Percentiles rank a stretch among this genome's conserved stretches.
These are phyloP conservation scores for Astrocystis sublimbata DNA, from an alignment of 495 filamentous ascomycete species.

Conservation along the genomic window DNA sequence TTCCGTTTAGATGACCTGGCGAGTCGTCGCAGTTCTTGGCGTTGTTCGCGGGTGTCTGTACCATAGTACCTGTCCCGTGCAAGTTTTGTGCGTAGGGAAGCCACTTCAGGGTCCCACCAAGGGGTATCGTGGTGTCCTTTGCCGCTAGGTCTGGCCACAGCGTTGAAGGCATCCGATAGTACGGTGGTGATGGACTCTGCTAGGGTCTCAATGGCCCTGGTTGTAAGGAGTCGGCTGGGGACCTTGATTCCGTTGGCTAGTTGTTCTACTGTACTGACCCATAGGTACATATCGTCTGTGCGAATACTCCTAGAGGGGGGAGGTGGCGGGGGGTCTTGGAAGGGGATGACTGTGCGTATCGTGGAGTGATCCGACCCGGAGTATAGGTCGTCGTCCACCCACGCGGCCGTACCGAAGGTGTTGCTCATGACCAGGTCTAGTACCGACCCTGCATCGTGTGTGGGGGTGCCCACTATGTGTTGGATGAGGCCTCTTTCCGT, in stretches of 20 bases:
- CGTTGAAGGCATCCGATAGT: neutral
- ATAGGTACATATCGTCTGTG: neutral
- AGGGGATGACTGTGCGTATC: neutral
- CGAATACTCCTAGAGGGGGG: neutral
- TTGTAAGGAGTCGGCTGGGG: neutral
- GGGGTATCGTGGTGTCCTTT: neutral
- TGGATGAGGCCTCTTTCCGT: neutral
- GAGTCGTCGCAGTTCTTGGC: neutral
- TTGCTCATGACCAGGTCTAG: neutral
- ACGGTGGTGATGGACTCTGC: neutral
- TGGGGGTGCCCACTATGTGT: neutral
- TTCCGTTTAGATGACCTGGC: neutral
- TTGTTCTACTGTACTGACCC: neutral
- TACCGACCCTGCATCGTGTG: neutral
- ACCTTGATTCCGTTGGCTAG: neutral
- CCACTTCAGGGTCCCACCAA: too few relatives aligned
- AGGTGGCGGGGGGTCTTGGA: neutral
- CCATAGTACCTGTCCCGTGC: neutral
- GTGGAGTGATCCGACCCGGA: neutral
- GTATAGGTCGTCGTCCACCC: neutral
- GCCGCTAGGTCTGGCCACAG: neutral
- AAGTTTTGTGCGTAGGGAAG: neutral
- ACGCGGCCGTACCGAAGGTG: neutral
- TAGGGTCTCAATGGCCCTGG: neutral
- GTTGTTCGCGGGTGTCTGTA: neutral